Conservation (phyloP, 2,329 filamentous ascomycete species). For the Aspergillus glaucus region DNA sequence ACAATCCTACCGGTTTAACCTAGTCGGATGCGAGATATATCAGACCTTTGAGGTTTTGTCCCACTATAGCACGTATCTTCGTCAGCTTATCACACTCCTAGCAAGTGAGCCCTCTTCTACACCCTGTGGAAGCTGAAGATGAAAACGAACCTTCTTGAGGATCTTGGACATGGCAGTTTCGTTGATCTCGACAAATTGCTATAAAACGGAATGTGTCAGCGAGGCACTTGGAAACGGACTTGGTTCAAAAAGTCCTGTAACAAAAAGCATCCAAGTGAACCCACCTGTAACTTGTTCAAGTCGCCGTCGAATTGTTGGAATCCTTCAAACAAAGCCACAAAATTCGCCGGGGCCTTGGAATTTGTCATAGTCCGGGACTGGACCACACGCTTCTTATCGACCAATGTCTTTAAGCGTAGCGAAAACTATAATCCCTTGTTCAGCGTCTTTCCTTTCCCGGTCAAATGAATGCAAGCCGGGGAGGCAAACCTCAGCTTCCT, state of each 20-base stretch:
- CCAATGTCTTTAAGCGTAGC: conserved; percentile 79
- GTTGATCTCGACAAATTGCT: conserved; percentile 98
- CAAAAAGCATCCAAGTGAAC: conserved; percentile 10
- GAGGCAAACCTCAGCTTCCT: conserved; percentile 80
- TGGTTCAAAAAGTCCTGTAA: neutral
- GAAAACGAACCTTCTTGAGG: conserved; percentile 69
- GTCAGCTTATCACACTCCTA: conserved; percentile 16
- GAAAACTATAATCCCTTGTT: conserved; percentile 60
- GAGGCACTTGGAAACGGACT: neutral
- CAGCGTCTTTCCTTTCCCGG: neutral
- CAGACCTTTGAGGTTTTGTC: conserved; percentile 92
- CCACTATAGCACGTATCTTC: conserved; percentile 52
- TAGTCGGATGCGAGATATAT: neutral
- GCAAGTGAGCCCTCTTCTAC: neutral
- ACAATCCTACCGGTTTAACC: neutral
- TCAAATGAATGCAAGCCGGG: neutral
- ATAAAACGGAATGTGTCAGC: conserved; percentile 7
- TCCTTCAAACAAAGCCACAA: conserved; percentile 90
- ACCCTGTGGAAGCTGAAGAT: neutral
- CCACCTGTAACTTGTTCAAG: conserved; percentile 78
- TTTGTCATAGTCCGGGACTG: conserved; percentile 70
- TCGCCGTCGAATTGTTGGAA: conserved; percentile 97
- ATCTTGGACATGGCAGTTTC: conserved; percentile 98
- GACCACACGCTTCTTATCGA: conserved; percentile 91
- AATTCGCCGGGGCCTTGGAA: conserved; percentile 85